These are phyloP conservation scores for Populus trichocarpa DNA, from an alignment of 441 rosid genomes.

Conservation along the genomic window DNA sequence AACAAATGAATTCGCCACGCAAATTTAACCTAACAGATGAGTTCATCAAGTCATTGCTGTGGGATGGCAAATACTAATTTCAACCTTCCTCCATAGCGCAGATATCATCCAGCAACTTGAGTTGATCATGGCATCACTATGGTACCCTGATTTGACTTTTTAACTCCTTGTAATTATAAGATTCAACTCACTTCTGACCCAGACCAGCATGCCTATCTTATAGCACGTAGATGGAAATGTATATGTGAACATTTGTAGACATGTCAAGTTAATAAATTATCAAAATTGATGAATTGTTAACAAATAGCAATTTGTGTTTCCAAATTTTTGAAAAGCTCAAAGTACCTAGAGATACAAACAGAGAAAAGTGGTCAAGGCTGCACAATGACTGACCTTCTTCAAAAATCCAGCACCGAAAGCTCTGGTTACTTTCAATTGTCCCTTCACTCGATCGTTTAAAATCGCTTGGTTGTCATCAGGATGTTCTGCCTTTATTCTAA, in stretches of 20 bases:
- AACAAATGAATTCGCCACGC: neutral
- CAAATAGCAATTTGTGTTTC: neutral
- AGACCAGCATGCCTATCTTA: neutral
- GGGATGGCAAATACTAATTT: neutral
- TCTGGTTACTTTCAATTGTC: constrained; percentile 87
- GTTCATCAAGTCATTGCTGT: neutral
- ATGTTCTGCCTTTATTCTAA: constrained; percentile 77
- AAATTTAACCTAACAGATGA: neutral
- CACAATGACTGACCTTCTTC: constrained; percentile 59
- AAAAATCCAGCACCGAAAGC: constrained; percentile 95
- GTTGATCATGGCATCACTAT: neutral
- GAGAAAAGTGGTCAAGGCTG: constrained; percentile 1
- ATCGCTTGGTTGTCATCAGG: constrained; percentile 77
- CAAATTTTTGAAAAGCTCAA: neutral
- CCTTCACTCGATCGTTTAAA: constrained; percentile 86
- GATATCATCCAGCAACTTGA: neutral
- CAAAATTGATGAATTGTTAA: constrained; percentile 1
- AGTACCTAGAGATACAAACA: constrained; percentile 1
- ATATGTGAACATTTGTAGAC: neutral
- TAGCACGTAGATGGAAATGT: neutral
- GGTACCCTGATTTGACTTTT: neutral
- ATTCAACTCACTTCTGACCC: neutral
- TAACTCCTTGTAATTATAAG: neutral
- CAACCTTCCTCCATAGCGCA: neutral
- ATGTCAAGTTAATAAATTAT: neutral